Percentiles rank a stretch among this genome's conserved stretches.
Evolutionary conservation across 257 asterid genomes (phyloP).

Genomic region (Lantana camara): DNA sequence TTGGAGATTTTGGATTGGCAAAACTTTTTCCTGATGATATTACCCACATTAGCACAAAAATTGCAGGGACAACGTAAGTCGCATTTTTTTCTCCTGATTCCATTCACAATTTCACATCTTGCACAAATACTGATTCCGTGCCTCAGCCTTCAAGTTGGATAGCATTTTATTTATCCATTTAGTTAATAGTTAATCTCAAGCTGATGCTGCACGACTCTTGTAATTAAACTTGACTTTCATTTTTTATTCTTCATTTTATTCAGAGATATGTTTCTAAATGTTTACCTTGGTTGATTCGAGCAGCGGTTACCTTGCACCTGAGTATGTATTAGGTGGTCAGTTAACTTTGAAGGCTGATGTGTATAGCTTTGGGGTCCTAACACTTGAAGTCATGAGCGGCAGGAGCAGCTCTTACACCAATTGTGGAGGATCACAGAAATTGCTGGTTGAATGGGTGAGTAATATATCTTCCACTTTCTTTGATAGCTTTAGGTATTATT

Average conservation of each 20-base stretch:
- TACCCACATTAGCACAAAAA: constrained; percentile 89
- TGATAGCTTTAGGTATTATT: constrained; percentile 10
- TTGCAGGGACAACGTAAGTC: constrained; percentile 92
- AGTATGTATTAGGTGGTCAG: constrained; percentile 91
- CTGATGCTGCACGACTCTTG: too few relatives aligned
- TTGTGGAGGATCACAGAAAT: constrained; percentile 58
- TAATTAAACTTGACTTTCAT: neutral
- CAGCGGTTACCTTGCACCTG: constrained; percentile 99
- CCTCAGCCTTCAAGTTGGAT: constrained; percentile 18
- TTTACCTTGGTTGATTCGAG: constrained; percentile 31
- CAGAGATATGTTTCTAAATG: constrained; percentile 19
- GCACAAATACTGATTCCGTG: constrained; percentile 9
- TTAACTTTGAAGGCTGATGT: constrained; percentile 89
- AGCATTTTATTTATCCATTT: too few relatives aligned
- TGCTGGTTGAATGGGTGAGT: constrained; percentile 85
- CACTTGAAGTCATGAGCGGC: constrained; percentile 80
- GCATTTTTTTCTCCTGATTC: constrained; percentile 27
- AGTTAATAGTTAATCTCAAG: too few relatives aligned
- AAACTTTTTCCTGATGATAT: constrained; percentile 88
- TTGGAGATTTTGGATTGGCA: constrained; percentile 96
- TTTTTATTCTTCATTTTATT: too few relatives aligned
- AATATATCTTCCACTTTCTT: constrained; percentile 25
- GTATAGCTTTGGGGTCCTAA: constrained; percentile 83
- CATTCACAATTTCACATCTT: constrained; percentile 13
- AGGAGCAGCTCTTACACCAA: constrained; percentile 59